Evolutionary conservation across 306 rosid genomes (phyloP), one percentile per base, ranked within the genome.

Genomic region (Sicyos edulis): DNA sequence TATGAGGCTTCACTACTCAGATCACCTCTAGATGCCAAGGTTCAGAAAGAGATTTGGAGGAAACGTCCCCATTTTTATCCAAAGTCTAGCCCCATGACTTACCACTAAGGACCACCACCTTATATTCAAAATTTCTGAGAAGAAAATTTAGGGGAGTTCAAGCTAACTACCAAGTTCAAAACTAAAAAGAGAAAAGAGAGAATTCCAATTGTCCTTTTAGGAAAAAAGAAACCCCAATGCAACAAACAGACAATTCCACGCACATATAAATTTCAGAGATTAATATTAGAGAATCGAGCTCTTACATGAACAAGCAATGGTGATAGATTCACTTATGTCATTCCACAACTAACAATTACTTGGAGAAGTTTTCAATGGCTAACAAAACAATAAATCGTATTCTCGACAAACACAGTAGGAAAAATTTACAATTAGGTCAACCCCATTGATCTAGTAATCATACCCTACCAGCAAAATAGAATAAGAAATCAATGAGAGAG

Each of bases 131-230:
- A 14, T 22, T 14, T 50, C 45, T 26, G 7, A 8, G 12, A 47
- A 68, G 4, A 14, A 50, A 24, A 49, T 50, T 50, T 24, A 13
- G 21, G 40, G 7, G 57, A 68, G 45, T 8, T 68, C 57, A 15
- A 47, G 45, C 24, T 24, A 68, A 49, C 16, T 8, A 16, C 15
- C 0, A 21, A 49, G 22, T 7, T 68, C 73, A 47, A 66, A 29
- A 20, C 54, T 21, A 20, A 9, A 21, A 66, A 50, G 44, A 1
- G 45, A 24, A 14, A 1, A 8, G 4, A 15, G 11, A 54, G 9
- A 67, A 67, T 13, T 67, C 58, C 8, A 22, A n/a, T n/a, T n/a
- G n/a, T n/a, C n/a, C n/a, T n/a, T n/a, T n/a, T 14, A 24, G 73
- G 44, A 15, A 32, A 50, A 37, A n/a, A n/a, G n/a, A 22, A 67